phyloP scores from a whole-genome alignment of 164 flowering plant genomes.

The Aristolochia fimbriata region DNA sequence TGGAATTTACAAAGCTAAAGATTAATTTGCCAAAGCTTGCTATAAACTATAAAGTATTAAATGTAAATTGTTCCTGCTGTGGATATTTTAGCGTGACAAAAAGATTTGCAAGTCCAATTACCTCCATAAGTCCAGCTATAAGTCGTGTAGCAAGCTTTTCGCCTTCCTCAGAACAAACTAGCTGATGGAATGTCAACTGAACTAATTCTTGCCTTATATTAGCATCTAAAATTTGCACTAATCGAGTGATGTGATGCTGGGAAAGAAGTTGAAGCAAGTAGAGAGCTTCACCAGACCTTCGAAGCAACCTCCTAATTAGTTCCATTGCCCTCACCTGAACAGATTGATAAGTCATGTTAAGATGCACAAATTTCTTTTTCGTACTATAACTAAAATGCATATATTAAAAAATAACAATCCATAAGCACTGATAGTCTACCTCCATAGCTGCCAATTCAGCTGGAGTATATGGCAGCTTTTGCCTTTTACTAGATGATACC shows the following conservation, averaged over 20 bases:
- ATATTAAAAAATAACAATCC: too few relatives aligned
- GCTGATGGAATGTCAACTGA: slow-evolving; percentile 82
- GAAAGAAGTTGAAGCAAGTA: slow-evolving; percentile 82
- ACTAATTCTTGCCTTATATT: slow-evolving; percentile 35
- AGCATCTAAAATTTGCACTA: slow-evolving; percentile 66
- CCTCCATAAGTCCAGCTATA: slow-evolving; percentile 90
- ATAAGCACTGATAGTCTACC: slow-evolving; percentile 22
- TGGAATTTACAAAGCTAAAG: too few relatives aligned
- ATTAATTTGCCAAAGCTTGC: too few relatives aligned
- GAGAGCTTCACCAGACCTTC: slow-evolving; percentile 85
- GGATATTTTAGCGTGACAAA: too few relatives aligned
- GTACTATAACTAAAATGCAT: too few relatives aligned
- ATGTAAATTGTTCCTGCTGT: too few relatives aligned
- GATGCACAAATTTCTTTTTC: too few relatives aligned
- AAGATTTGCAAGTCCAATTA: slow-evolving; percentile 17
- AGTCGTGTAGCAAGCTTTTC: slow-evolving; percentile 85
- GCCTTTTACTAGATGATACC: slow-evolving; percentile 56
- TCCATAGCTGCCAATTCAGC: slow-evolving; percentile 97
- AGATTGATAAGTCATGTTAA: slow-evolving; percentile 1
- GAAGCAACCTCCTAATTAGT: slow-evolving; percentile 84
- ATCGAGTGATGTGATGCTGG: slow-evolving; percentile 76
- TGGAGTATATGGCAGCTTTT: slow-evolving; percentile 76
- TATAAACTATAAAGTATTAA: too few relatives aligned
- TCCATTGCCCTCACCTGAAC: slow-evolving; percentile 94
- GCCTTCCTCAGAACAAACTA: slow-evolving; percentile 93